Base-by-base conservation (phyloP, 1,139 yeast species). In the Eremothecium coryli region DNA sequence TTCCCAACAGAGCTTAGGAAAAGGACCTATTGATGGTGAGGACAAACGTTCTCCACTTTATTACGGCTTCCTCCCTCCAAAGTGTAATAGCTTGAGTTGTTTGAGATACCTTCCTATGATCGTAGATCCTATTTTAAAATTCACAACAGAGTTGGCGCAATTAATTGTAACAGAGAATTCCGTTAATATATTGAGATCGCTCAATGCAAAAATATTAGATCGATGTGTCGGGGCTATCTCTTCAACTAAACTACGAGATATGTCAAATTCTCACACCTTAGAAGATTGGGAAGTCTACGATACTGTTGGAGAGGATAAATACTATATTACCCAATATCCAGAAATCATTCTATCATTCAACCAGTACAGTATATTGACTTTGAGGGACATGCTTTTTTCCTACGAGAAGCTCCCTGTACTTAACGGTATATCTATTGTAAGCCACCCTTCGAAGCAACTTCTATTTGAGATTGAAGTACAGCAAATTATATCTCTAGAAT, bases 41-140 rank as follows among this genome's bases (percentile, higher is more conserved):
- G 54, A 52, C 13, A 15, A 43, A 29, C 55, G 58, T 18, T 21
- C 49, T 1, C 52, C 62, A 3, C 44, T 57, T 7, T 53, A 68
- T 26, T 67, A 64, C 53, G 74, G 76, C 2, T 76, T 74, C 45
- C 50, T 76, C 18, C 85, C 86, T 2, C 76, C 76, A 1, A 60
- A 63, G 38, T 65, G 82, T 1, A 79, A 76, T 45, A 70, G 79
- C 6, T 56, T 79, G 20, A 66, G 81, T 32, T 65, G 79, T 2
- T 56, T 70, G 13, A 62, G 68, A 40, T 72, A 70, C 43, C 49
- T 73, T 23, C 64, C 70, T 30, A 52, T 60, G 38, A 56, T 73
- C 31, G 52, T 65, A 31, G 58, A 61, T 32, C 49, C 61, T 9
- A 46, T 68, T 33, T 48, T 69, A 31, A 52, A 59, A 29, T 52